Evolutionary conservation across 305 asterid species (phyloP).

Genomic region (Fraxinus xanthoxyloides): DNA sequence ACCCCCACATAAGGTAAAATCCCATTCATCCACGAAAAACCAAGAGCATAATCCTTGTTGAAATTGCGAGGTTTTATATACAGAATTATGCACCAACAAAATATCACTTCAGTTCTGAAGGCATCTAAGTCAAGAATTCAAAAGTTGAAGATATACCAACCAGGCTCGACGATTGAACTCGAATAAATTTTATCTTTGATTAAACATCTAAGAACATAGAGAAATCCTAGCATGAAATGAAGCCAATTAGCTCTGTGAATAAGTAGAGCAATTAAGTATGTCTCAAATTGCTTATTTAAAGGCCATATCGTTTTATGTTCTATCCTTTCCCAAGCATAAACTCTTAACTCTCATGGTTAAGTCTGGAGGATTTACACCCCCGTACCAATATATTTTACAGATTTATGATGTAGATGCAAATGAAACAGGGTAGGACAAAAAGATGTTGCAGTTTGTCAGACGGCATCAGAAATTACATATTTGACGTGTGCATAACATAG

Average conservation of each 20-base stretch:
- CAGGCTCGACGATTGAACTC: neutral
- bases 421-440: conserved; percentile 3
- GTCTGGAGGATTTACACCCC: neutral
- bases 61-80: neutral
- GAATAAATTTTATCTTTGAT: neutral
- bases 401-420: conserved; percentile 1
- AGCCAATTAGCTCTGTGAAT: conserved; percentile 7
- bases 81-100: conserved; percentile 9
- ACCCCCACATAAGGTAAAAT: neutral
- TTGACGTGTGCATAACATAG: neutral
- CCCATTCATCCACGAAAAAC: conserved; percentile 16
- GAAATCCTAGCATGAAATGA: conserved; percentile 5
- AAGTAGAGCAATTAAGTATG: conserved; percentile 16
- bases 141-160: neutral
- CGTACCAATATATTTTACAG: neutral
- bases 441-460: conserved; percentile 1
- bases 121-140: neutral
- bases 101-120: neutral
- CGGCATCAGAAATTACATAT: neutral
- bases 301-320: neutral
- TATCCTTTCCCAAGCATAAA: neutral
- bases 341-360: neutral
- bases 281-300: conserved; percentile 2
- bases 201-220: conserved; percentile 7
- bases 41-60: neutral